Base-by-base conservation (phyloP, 2,329 filamentous ascomycete species). In the Colletotrichum tofieldiae region DNA sequence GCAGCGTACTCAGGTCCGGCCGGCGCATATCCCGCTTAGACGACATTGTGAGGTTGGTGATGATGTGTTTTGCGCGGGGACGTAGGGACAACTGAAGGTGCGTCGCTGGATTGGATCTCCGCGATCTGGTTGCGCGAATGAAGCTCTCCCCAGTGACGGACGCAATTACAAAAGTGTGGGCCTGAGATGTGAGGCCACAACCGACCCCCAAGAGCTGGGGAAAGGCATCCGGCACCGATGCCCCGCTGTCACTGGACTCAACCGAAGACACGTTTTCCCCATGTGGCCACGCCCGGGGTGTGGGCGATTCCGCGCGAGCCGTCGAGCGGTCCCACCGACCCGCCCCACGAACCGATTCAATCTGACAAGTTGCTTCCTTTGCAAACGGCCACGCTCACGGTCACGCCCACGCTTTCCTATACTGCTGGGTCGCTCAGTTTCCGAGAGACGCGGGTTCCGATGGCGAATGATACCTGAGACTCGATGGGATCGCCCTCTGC, bases 1-100 rank as follows among this genome's bases (percentile, higher is more conserved):
- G 32, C 23, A 56, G 81, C 89, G 76, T 88, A 94, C 93, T 89
- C 75, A 95, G 87, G 81, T 95, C 93, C 72, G 87, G 83, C 78
- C 93, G 88, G 74, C 93, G 90, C 92, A 94, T 93, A 80, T 95
- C 93, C 82, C 93, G 94, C 82, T 90, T 92, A 67, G 89, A 86
- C 63, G 92, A 85, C 92, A 94, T 93, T 66, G 55, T 76, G 72
- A 32, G 14, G 26, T 65, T 37, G 29, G 8, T 62, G 43, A 35
- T 9, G 32, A 41, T 29, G 23, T 63, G 41, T 11, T 60, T 52
- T 45, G 52, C 63, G 37, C 63, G 39, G 29, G 37, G 4, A 26
- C 16, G 26, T 35, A 41, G 51, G 20, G 45, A 32, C 37, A 39
- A 54, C 26, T 29, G 26, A 9, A 9, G 41, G 37, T 39, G 29